phyloP scores from a whole-genome alignment of 106 monocot species.

The Alisma plantagoaquatica region DNA sequence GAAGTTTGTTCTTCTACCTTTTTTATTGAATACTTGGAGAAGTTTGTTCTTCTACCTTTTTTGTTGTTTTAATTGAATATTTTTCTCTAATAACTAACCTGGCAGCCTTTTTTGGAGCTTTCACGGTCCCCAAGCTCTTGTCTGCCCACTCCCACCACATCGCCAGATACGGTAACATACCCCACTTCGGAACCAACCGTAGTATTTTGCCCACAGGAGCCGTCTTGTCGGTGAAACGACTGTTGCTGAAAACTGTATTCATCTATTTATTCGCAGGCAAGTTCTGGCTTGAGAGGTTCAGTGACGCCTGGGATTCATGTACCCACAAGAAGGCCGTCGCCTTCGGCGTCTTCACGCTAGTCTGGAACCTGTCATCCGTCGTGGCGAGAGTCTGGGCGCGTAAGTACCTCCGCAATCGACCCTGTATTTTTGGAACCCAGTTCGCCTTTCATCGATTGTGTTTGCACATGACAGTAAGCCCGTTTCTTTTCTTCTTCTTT shows the following conservation, averaged over 20 bases:
- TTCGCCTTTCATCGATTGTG: not conserved
- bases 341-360: constrained; percentile 50
- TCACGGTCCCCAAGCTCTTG: constrained; percentile 69
- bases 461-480: not conserved
- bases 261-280: constrained; percentile 31
- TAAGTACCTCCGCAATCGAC: constrained; percentile 12
- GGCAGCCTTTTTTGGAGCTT: constrained; percentile 84
- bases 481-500: not conserved
- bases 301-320: constrained; percentile 86
- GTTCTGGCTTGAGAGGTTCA: constrained; percentile 76
- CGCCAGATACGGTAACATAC: constrained; percentile 56
- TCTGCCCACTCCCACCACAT: constrained; percentile 67
- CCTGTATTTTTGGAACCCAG: not conserved
- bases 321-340: constrained; percentile 81
- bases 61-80: too few species aligned
- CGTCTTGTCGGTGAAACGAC: not conserved
- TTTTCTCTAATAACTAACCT: too few species aligned
- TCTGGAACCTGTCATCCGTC: constrained; percentile 81
- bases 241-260: not conserved
- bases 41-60: too few species aligned
- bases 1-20: too few species aligned
- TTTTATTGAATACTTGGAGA: too few species aligned
- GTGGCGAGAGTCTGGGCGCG: constrained; percentile 82
- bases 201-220: not conserved
- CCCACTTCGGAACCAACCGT: not conserved